A percentile compares a stretch with the other conserved stretches of the same genome.
These are phyloP conservation scores for Pseudozyma sp. DNA, from an alignment of 1,284 basidiomycete species.

Conservation along the genomic window DNA sequence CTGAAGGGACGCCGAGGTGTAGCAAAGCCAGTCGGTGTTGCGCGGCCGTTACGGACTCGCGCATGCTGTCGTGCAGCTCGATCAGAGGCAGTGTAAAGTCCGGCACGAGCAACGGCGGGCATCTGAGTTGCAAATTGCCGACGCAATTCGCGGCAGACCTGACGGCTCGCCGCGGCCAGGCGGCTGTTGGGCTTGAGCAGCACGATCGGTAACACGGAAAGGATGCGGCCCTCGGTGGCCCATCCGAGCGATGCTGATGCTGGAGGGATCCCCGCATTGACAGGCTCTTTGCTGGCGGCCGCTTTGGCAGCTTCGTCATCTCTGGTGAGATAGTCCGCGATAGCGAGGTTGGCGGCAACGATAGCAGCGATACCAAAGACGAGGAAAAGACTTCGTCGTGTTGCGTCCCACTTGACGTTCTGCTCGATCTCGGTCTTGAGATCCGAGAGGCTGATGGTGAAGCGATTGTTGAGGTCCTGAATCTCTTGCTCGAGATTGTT, in stretches of 20 bases:
- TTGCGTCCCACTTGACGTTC: constrained; percentile 68
- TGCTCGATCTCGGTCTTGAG: constrained; percentile 68
- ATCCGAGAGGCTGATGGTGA: constrained; percentile 67
- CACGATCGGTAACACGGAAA: constrained; percentile 38
- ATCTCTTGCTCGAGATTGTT: constrained; percentile 88
- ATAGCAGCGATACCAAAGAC: constrained; percentile 68
- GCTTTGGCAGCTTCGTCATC: constrained; percentile 54
- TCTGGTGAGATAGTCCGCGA: constrained; percentile 63
- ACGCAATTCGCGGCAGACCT: constrained; percentile 16
- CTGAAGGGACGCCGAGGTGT: neutral
- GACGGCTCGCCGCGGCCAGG: constrained; percentile 12
- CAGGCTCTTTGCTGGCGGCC: constrained; percentile 26
- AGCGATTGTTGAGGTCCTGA: constrained; percentile 75
- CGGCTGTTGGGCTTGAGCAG: constrained; percentile 26
- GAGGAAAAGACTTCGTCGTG: constrained; percentile 62
- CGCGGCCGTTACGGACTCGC: neutral
- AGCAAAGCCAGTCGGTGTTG: neutral
- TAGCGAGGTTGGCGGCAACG: constrained; percentile 61
- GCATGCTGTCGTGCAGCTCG: neutral
- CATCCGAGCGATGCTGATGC: constrained; percentile 46
- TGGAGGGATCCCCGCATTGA: constrained; percentile 41
- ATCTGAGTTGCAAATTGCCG: constrained; percentile 14
- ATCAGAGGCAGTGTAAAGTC: constrained; percentile 25
- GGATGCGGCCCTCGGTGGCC: constrained; percentile 48
- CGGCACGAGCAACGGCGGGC: constrained; percentile 31